phyloP scores from a whole-genome alignment of 768 basidiomycete genomes.

The Amanita rimosa region DNA sequence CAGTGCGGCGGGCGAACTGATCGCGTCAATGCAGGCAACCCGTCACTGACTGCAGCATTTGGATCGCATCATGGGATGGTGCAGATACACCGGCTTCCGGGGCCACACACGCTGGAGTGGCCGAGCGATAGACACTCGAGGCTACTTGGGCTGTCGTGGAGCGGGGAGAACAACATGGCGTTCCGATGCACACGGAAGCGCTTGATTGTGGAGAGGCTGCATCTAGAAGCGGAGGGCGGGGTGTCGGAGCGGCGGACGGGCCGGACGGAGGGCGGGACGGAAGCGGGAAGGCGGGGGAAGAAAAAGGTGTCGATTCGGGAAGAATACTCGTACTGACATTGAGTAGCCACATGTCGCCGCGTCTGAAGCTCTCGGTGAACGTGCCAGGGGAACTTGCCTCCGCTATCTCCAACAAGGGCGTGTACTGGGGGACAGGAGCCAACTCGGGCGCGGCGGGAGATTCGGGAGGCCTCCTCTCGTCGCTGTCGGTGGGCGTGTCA shows the following conservation, averaged over 20 bases:
- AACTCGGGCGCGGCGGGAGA: background rate
- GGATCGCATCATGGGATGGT: conserved; percentile 83
- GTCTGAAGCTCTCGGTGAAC: background rate
- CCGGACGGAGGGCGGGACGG: conserved; percentile 18
- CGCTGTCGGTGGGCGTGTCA: background rate
- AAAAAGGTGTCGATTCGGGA: conserved; percentile 58
- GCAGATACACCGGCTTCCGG: conserved; percentile 65
- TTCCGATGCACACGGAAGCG: conserved; percentile 88
- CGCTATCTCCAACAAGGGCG: background rate
- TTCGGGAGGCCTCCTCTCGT: no score
- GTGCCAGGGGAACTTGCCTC: background rate
- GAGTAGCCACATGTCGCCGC: background rate
- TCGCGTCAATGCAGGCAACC: conserved; percentile 44
- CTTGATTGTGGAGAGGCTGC: conserved; percentile 84
- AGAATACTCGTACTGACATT: background rate
- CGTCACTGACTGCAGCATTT: conserved; percentile 62
- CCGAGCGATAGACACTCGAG: conserved; percentile 77
- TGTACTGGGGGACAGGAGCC: background rate
- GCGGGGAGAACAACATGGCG: conserved; percentile 93
- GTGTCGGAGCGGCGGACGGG: conserved; percentile 65
- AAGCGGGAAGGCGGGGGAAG: conserved; percentile 17
- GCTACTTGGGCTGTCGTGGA: conserved; percentile 70
- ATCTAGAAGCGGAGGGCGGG: conserved; percentile 81
- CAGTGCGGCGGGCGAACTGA: conserved; percentile 1
- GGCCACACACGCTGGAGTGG: conserved; percentile 60